phyloP scores from a whole-genome alignment of 1,284 basidiomycete genomes.

The Trametes polyzona region DNA sequence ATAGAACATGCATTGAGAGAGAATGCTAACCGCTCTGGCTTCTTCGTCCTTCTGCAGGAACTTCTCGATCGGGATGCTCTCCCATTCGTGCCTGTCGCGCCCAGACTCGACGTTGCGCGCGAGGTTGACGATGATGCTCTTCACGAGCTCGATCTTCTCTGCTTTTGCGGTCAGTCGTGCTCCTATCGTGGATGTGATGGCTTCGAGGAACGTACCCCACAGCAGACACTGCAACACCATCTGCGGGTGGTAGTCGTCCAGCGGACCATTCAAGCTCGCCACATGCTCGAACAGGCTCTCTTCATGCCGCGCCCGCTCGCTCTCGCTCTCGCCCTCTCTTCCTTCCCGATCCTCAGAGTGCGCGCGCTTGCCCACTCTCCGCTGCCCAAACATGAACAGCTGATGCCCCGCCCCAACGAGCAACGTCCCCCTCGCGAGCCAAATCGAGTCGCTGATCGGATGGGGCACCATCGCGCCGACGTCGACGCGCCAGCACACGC shows the following conservation, averaged over 20 bases:
- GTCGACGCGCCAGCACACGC: conserved; percentile 72
- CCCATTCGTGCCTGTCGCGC: conserved; percentile 44
- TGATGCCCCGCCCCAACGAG: conserved; percentile 79
- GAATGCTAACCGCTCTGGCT: conserved; percentile 28
- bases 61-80: conserved; percentile 55
- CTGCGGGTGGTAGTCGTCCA: conserved; percentile 90
- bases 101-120: conserved; percentile 42
- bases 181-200: too few species aligned
- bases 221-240: conserved; percentile 89
- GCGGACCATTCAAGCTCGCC: conserved; percentile 79
- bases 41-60: conserved; percentile 48
- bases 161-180: neutral
- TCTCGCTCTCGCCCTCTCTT: neutral
- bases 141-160: conserved; percentile 87
- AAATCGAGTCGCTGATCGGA: conserved; percentile 84
- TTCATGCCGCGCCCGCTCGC: conserved; percentile 28
- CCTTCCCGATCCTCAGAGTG: neutral
- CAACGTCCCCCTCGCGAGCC: conserved; percentile 81
- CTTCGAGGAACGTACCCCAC: conserved; percentile 71
- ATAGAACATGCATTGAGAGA: conserved; percentile 8
- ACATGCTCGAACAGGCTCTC: conserved; percentile 78
- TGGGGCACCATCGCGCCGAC: conserved; percentile 75
- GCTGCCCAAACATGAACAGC: conserved; percentile 71
- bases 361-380: too few species aligned
- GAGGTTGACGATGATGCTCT: conserved; percentile 76